Base-by-base conservation (phyloP, 176 grass and related monocot species). In the Oryza rufipogon region DNA sequence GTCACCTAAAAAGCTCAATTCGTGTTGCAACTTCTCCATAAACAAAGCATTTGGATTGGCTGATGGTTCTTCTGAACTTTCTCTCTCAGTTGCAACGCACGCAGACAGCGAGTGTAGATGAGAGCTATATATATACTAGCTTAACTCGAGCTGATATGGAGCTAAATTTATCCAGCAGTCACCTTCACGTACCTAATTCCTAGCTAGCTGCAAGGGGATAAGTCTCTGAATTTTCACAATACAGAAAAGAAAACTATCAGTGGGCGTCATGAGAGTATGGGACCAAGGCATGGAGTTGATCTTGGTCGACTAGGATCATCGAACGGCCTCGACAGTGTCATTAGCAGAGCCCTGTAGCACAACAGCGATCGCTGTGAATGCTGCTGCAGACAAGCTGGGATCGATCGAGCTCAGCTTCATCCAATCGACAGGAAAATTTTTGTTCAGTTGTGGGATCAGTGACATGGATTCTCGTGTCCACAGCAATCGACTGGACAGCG, bases 321-420 rank as follows among this genome's bases (percentile, higher is more conserved):
- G 54, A 63, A 41, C 82, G 25, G 47, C 64, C 78, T 73, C 74
- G 80, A 83, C 70, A 83, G 63, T 26, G 80, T 83, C 84, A 36
- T 79, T 78, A 77, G 58, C 88, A 74, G 60, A 38, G 10, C 15
- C 74, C 79, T 90, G 84, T 90, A 78, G 89, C 76, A 22, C 49
- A 52, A 80, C 74, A 80, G 69, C 69, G 69, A 83, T 20, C 3
- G 4, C 22, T 33, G 52, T 19, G 52, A 56, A 17, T 5, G 7
- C 5, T 6, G 52, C 52, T 56, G 41, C 2, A 11, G 11, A 66
- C 26, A 19, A 75, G 45, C 78, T 80, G 42, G 23, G 56, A 44
- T 71, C 39, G 77, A 44, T 80, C 39, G 33, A 2, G 32, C 69
- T 30, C 66, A 4, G 22, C 20, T 41, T 8, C 38, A 44, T 56